Evolutionary conservation across 441 rosid genomes (phyloP).

Genomic region (Gossypium davidsonii): DNA sequence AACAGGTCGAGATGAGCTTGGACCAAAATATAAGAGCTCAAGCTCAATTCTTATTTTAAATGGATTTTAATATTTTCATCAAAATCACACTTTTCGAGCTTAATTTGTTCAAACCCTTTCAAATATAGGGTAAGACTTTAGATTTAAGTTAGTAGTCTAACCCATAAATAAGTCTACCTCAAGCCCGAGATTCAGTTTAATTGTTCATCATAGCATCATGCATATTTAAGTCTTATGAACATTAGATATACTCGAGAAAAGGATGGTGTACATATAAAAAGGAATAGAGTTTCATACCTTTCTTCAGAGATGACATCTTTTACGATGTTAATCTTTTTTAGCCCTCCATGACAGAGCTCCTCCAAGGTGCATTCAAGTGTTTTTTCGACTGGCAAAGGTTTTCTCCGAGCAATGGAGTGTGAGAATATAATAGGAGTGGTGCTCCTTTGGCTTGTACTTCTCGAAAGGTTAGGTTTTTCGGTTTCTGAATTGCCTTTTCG

Average conservation of each 20-base stretch:
- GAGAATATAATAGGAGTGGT: constrained; percentile 56
- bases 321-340: constrained; percentile 46
- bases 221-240: not conserved
- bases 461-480: constrained; percentile 22
- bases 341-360: constrained; percentile 57
- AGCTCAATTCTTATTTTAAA: no score
- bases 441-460: constrained; percentile 35
- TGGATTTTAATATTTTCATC: no score
- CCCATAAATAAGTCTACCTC: not conserved
- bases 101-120: no score
- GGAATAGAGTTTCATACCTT: constrained; percentile 37
- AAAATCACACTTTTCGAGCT: no score
- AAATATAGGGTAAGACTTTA: no score
- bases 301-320: constrained; percentile 46
- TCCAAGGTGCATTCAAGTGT: constrained; percentile 73
- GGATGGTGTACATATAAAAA: not conserved
- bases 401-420: constrained; percentile 43
- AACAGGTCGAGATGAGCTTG: no score
- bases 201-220: not conserved
- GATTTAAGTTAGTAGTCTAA: no score
- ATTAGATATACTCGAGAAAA: not conserved
- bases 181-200: no score
- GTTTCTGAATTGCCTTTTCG: constrained; percentile 23
- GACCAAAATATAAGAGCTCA: no score
- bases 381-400: constrained; percentile 50